These are phyloP conservation scores for Melanogaster broomeanus DNA, from an alignment of 768 basidiomycete genomes.

Conservation along the genomic window DNA sequence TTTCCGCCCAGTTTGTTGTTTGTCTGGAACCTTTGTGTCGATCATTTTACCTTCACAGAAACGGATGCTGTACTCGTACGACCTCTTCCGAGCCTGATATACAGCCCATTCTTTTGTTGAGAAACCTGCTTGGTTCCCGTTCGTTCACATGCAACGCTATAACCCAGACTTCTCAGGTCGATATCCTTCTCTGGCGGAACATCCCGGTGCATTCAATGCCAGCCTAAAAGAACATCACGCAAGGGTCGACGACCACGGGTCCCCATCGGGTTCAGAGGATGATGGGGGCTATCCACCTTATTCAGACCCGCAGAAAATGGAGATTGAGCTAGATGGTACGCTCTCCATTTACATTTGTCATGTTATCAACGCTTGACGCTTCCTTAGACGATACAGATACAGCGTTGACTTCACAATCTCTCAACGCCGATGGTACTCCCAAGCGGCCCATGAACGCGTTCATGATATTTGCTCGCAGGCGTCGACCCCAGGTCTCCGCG, in stretches of 20 bases:
- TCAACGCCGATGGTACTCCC: slow-evolving; percentile 86
- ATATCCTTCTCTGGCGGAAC: slow-evolving; percentile 29
- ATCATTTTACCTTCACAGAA: slow-evolving; percentile 28
- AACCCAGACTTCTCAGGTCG: slow-evolving; percentile 19
- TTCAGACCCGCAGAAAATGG: slow-evolving; percentile 41
- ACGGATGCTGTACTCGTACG: slow-evolving; percentile 1
- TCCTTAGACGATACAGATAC: slow-evolving; percentile 40
- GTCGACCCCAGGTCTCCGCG: slow-evolving; percentile 82
- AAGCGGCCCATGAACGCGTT: slow-evolving; percentile 94
- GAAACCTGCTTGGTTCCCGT: slow-evolving; percentile 4
- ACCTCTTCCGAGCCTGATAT: slow-evolving; percentile 8
- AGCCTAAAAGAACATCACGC: slow-evolving; percentile 22
- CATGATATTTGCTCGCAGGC: slow-evolving; percentile 87
- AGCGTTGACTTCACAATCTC: slow-evolving; percentile 71
- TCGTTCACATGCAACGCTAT: slow-evolving; percentile 31
- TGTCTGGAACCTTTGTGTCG: slow-evolving; percentile 21
- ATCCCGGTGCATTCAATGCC: slow-evolving; percentile 26
- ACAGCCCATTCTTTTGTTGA: not conserved
- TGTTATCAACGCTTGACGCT: slow-evolving; percentile 13
- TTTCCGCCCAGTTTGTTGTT: slow-evolving; percentile 29
- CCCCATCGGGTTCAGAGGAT: slow-evolving; percentile 60
- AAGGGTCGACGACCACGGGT: slow-evolving; percentile 47
- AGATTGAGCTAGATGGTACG: slow-evolving; percentile 49
- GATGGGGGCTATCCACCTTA: slow-evolving; percentile 36
- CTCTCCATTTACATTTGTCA: slow-evolving; percentile 3